Conservation (phyloP, 257 asterid species). For the Solanum neorickii region DNA sequence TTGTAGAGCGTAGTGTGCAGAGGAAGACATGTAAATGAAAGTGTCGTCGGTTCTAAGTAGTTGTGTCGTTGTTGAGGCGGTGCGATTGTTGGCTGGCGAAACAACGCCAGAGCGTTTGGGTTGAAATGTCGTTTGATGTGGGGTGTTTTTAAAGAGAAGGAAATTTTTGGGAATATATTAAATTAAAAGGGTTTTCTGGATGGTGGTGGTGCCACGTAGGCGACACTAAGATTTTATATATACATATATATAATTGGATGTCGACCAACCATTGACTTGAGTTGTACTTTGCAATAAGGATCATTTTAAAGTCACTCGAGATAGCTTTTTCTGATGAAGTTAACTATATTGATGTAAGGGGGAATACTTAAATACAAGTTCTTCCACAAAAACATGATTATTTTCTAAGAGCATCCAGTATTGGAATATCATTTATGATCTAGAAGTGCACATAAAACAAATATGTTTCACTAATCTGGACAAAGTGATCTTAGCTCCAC, state of each 20-base stretch:
- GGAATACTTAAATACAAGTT: neutral
- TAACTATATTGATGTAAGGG: neutral
- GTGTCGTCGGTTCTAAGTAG: too few species aligned
- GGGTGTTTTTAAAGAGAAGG: too few species aligned
- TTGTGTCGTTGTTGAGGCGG: too few species aligned
- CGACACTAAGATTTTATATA: too few species aligned
- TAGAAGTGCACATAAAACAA: neutral
- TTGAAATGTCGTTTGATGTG: too few species aligned
- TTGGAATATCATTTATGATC: neutral
- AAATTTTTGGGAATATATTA: too few species aligned
- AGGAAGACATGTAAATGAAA: too few species aligned
- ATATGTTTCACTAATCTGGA: neutral
- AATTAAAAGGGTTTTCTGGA: too few species aligned
- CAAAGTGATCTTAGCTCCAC: neutral
- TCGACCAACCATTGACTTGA: neutral
- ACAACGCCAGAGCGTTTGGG: too few species aligned
- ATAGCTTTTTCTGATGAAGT: neutral
- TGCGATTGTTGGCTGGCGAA: too few species aligned
- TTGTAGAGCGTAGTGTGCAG: too few species aligned
- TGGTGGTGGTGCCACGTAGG: too few species aligned
- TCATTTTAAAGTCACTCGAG: neutral
- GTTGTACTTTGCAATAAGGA: neutral
- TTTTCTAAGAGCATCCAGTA: neutral
- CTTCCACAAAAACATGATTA: neutral
- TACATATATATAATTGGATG: neutral